These are phyloP conservation scores for Tetrahymena malaccensis DNA, from an alignment of 73 alveolate genomes.

Conservation along the genomic window DNA sequence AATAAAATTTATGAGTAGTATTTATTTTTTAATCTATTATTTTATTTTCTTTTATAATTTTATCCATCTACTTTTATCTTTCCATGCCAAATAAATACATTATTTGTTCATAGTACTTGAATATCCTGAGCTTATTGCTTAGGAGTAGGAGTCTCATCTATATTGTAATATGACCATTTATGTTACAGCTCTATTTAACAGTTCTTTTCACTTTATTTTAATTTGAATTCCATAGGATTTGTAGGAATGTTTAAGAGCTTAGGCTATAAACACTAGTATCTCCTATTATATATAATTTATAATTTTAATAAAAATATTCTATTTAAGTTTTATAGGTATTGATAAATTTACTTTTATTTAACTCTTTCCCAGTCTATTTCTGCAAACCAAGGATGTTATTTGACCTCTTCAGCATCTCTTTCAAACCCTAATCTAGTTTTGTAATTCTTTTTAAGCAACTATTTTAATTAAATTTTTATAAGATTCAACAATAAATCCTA, in stretches of 20 bases:
- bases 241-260: neutral
- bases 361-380: slow-evolving; percentile 10
- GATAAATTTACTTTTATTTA: neutral
- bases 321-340: neutral
- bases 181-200: neutral
- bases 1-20: too few species aligned
- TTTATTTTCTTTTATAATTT: too few species aligned
- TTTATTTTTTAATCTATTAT: too few species aligned
- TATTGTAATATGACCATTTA: neutral
- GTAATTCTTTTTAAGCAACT: neutral
- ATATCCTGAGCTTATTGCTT: neutral
- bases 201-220: neutral
- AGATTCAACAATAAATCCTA: too few species aligned
- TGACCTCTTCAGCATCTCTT: slow-evolving; percentile 17
- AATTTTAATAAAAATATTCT: neutral
- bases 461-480: too few species aligned
- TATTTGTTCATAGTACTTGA: neutral
- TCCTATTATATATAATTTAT: neutral
- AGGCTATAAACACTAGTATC: neutral
- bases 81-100: too few species aligned
- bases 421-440: slow-evolving; percentile 1
- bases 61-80: too few species aligned
- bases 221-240: neutral
- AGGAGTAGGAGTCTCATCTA: neutral
- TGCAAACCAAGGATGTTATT: slow-evolving; percentile 16